Base-by-base conservation (phyloP, 495 filamentous ascomycete species). In the Aspergillus haitiensis region DNA sequence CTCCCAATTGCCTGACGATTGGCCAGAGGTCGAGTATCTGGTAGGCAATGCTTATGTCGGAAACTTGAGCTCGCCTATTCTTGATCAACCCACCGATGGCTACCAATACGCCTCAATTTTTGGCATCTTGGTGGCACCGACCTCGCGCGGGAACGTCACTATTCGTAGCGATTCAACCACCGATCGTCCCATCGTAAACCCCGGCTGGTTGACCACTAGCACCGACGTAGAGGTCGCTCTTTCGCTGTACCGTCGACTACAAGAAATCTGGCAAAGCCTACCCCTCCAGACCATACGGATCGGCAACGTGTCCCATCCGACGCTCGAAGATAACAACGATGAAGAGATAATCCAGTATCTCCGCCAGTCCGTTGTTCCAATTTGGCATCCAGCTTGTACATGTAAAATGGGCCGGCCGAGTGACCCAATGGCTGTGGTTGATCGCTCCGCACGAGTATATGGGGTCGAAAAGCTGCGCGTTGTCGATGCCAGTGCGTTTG, bases 401-500 rank as follows among this genome's bases (percentile, higher is more conserved):
- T 79, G 81, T 66, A 75, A 72, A 50, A 85, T 85, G 83, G 82
- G 84, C 0, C 57, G 52, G 21, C 12, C 13, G 0, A 60, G 59
- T 15, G 81, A 87, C 50, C 55, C 16, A 5, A 78, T 74, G 70
- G 82, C 84, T 6, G 84, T 86, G 2, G 67, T 86, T 6, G 84
- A 87, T 64, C 70, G 70, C 21, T 65, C 66, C 4, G 80, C 75
- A 0, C 75, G 73, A 46, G 83, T 86, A 0, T 72, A 75, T 61
- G 82, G 83, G 0, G 82, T 85, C 3, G 65, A 68, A 5, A 69
- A 72, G 0, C 58, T 87, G 59, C 72, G 85, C 21, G 81, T 88
- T 7, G 83, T 88, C 4, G 86, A 89, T 71, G 82, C 81, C 2
- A 78, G 76, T 40, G 67, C 79, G 18, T 84, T 88, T 58, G 80